Evolutionary conservation across 2,329 filamentous ascomycete genomes (phyloP), one percentile per base, ranked within the genome.

Genomic region (Cladophialophora psammophila): DNA sequence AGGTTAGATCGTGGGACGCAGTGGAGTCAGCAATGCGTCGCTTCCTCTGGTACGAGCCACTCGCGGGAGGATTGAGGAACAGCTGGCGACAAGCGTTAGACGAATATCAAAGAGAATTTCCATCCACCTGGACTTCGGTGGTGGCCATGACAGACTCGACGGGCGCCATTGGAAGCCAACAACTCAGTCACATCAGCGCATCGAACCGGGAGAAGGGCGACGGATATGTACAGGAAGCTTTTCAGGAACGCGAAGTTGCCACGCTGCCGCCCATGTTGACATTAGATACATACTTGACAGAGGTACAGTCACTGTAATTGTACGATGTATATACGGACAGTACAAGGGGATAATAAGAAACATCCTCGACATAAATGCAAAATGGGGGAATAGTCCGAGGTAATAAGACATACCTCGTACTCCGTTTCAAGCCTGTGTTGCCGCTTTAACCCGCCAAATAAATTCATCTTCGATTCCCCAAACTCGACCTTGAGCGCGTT

Each of bases 21-120:
- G 55, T 69, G 3, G 61, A 62, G 45, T 20, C 20, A 7, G 31
- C 48, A 15, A 69, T 67, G 67, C 67, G 55, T n/a, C 64, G 36
- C 34, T 65, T 69, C 40, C 63, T 67, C 38, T 69, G 62, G 65
- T 65, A 67, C 38, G 57, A 67, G 18, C 61, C 64, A 18, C 58
- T 69, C 34, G 26, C 13, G 8, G 61, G 59, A 35, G 58, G 34
- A 9, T 67, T 65, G 45, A 57, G 31, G 26, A 32, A 31, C 7
- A 58, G 52, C 48, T 69, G 67, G 64, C 45, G 9, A 56, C 34
- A 63, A 36, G 58, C 65, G 20, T 42, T 67, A 13, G 35, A 45
- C 31, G 15, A 34, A 15, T 60, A 54, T n/a, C 38, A 62, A 2
- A 38, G 26, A 32, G 42, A 26, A 34, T 8, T 38, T 13, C 40